These are phyloP conservation scores for Triticum urartu DNA, from an alignment of 176 grass and related monocot genomes.

Conservation along the genomic window DNA sequence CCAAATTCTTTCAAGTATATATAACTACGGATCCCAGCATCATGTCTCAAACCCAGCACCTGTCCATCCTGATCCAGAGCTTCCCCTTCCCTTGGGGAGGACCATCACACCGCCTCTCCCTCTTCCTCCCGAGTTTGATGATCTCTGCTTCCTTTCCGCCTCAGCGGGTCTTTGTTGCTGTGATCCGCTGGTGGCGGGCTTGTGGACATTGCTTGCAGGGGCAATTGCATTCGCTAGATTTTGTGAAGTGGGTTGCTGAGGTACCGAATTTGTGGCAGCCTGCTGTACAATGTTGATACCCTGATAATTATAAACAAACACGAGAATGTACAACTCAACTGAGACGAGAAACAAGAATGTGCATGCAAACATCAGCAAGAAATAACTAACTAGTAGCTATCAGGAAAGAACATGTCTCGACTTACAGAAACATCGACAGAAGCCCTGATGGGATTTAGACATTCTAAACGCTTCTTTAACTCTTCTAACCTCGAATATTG, in stretches of 20 bases:
- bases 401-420: not conserved
- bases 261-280: constrained; percentile 23
- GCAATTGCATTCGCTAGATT: constrained; percentile 21
- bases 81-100: constrained; percentile 70
- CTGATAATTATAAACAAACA: constrained; percentile 21
- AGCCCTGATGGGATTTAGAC: constrained; percentile 63
- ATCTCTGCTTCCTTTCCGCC: constrained; percentile 63
- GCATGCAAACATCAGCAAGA: not conserved
- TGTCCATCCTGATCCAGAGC: constrained; percentile 73
- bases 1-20: not conserved
- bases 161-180: constrained; percentile 31
- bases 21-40: constrained; percentile 13
- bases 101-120: constrained; percentile 58
- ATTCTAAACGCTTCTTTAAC: constrained; percentile 78
- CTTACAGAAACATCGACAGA: constrained; percentile 65
- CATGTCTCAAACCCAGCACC: constrained; percentile 83
- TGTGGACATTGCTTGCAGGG: constrained; percentile 7
- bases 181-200: not conserved
- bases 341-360: not conserved
- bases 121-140: constrained; percentile 41
- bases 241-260: constrained; percentile 28
- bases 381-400: not conserved
- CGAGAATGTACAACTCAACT: not conserved
- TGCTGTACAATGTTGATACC: constrained; percentile 34
- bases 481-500: constrained; percentile 86